phyloP scores from a whole-genome alignment of 2,329 filamentous ascomycete species.

The Periglandula ipomoeae region DNA sequence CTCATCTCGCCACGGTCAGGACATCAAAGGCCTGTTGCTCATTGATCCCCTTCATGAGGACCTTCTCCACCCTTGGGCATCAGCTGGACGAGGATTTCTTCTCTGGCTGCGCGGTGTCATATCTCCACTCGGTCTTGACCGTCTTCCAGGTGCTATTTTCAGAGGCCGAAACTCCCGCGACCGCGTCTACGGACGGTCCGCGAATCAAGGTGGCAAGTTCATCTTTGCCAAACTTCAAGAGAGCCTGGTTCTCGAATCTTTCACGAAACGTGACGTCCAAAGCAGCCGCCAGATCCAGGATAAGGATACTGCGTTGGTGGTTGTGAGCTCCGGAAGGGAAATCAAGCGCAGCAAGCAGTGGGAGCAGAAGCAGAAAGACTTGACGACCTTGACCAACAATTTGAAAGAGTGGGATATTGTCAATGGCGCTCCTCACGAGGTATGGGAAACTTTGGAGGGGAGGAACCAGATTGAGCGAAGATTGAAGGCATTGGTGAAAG shows the following conservation, averaged over 20 bases:
- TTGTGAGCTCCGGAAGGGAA: conserved; percentile 74
- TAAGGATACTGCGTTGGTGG: conserved; percentile 62
- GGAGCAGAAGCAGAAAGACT: conserved; percentile 76
- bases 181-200: conserved; percentile 70
- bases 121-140: conserved; percentile 77
- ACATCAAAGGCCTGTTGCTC: conserved; percentile 71
- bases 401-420: conserved; percentile 81
- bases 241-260: conserved; percentile 73
- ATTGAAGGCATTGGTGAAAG: conserved; percentile 54
- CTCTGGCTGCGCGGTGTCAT: conserved; percentile 82
- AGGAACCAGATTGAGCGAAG: conserved; percentile 69
- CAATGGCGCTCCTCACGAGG: conserved; percentile 71
- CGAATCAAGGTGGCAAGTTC: conserved; percentile 72
- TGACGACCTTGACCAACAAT: conserved; percentile 71
- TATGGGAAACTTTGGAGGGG: conserved; percentile 72
- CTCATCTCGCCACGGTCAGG: conserved; percentile 66
- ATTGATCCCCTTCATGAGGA: conserved; percentile 89
- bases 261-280: conserved; percentile 74
- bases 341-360: conserved; percentile 60
- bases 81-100: conserved; percentile 63
- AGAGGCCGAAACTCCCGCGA: conserved; percentile 71
- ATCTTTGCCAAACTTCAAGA: conserved; percentile 92
- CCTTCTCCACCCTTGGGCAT: conserved; percentile 58
- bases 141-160: conserved; percentile 72
- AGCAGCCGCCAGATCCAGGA: conserved; percentile 73